Percentiles rank a stretch among this genome's conserved stretches.
These are phyloP conservation scores for Wickerhamomyces mucosus DNA, from an alignment of 805 yeast species.

Conservation along the genomic window DNA sequence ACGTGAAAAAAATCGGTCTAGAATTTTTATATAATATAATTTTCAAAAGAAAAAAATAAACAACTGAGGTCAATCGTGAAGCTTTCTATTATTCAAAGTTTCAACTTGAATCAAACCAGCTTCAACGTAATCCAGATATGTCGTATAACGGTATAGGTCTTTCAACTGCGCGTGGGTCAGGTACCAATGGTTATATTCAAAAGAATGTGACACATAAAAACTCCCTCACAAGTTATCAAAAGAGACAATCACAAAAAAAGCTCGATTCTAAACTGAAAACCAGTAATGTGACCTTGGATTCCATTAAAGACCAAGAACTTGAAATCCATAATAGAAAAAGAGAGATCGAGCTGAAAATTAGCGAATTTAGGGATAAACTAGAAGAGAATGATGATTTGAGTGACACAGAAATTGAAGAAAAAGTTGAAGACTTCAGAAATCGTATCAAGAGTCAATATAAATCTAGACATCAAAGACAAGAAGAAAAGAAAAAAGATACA, in stretches of 20 bases:
- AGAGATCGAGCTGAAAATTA: conserved; percentile 28
- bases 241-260: conserved; percentile 23
- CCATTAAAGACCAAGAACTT: conserved; percentile 12
- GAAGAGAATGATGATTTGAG: conserved; percentile 35
- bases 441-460: conserved; percentile 10
- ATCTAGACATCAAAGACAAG: conserved; percentile 6
- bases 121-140: conserved; percentile 29
- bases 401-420: conserved; percentile 27
- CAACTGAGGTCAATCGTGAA: too few relatives aligned
- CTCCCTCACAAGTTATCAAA: conserved; percentile 25
- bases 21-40: too few relatives aligned
- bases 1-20: too few relatives aligned
- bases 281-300: conserved; percentile 4
- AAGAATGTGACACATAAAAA: conserved; percentile 26
- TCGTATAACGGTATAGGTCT: conserved; percentile 52
- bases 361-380: conserved; percentile 39
- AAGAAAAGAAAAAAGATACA: conserved; percentile 2
- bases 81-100: too few relatives aligned
- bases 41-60: too few relatives aligned
- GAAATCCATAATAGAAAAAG: conserved; percentile 14
- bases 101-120: too few relatives aligned
- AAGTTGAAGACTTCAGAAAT: conserved; percentile 22
- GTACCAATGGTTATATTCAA: conserved; percentile 55
- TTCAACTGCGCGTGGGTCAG: conserved; percentile 48
- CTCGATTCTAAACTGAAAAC: conserved; percentile 5